phyloP scores from a whole-genome alignment of 1,284 basidiomycete genomes.

The Melampsora americana region DNA sequence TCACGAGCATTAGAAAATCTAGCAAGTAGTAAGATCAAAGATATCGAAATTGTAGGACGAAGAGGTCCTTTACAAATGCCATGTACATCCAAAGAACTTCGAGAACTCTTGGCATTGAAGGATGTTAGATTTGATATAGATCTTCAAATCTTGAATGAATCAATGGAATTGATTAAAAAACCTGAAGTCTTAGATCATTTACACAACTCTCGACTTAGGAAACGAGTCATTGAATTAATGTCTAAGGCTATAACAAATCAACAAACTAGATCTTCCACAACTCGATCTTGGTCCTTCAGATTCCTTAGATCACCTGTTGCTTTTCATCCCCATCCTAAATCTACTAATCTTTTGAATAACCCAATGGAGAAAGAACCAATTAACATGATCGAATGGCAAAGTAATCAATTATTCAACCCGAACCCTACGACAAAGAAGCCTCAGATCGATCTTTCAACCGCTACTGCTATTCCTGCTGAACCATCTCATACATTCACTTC shows the following conservation, averaged over 20 bases:
- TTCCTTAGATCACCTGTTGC: conserved; percentile 35
- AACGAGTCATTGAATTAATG: conserved; percentile 58
- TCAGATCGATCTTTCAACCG: conserved; percentile 12
- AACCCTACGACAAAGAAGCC: neutral
- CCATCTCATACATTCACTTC: conserved; percentile 57
- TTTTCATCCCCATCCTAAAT: conserved; percentile 13
- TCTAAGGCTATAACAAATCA: conserved; percentile 48
- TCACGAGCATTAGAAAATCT: conserved; percentile 70
- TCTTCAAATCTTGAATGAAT: conserved; percentile 51
- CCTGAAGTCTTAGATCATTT: conserved; percentile 47
- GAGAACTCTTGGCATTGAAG: conserved; percentile 79
- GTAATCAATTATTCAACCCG: conserved; percentile 14
- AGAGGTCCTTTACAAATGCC: conserved; percentile 84
- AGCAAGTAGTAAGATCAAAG: conserved; percentile 63
- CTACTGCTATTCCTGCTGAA: neutral
- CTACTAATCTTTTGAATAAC: neutral
- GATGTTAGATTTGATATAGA: conserved; percentile 64
- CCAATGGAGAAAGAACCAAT: neutral
- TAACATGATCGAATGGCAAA: conserved; percentile 4
- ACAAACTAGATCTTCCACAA: neutral
- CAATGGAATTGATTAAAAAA: conserved; percentile 51
- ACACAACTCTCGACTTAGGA: conserved; percentile 56
- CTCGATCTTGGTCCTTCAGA: conserved; percentile 40
- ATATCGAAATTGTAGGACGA: conserved; percentile 79
- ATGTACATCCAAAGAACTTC: conserved; percentile 89